Evolutionary conservation across 2,329 filamentous ascomycete genomes (phyloP).

Genomic region (Aureobasidium musti): DNA sequence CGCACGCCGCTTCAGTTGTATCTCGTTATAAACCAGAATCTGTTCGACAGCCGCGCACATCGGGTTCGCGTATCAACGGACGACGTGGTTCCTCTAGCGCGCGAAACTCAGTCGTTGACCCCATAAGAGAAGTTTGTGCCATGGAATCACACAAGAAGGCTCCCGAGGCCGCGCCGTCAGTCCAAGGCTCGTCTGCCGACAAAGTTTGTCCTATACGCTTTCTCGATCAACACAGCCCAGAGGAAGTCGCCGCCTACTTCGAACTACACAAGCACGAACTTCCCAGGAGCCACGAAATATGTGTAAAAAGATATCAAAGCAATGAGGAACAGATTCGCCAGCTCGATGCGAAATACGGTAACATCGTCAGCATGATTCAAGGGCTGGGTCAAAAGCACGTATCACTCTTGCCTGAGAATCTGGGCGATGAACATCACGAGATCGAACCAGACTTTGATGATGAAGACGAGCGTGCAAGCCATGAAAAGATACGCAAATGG

Average conservation of each 20-base stretch:
- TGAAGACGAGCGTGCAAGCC: constrained; percentile 54
- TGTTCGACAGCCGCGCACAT: constrained; percentile 23
- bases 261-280: constrained; percentile 95
- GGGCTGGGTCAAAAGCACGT: constrained; percentile 85
- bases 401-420: constrained; percentile 70
- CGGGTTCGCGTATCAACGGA: constrained; percentile 27
- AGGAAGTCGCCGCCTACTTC: constrained; percentile 91
- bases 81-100: constrained; percentile 22
- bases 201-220: constrained; percentile 89
- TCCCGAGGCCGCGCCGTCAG: constrained; percentile 29
- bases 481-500: constrained; percentile 81
- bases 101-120: constrained; percentile 36
- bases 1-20: constrained; percentile 45
- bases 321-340: constrained; percentile 83
- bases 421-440: constrained; percentile 50
- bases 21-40: constrained; percentile 41
- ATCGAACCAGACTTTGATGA: constrained; percentile 40
- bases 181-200: constrained; percentile 34
- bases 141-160: constrained; percentile 28
- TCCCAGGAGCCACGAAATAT: constrained; percentile 89
- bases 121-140: constrained; percentile 43
- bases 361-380: constrained; percentile 90
- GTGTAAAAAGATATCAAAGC: constrained; percentile 83
- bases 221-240: constrained; percentile 86
- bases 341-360: constrained; percentile 92